Conservation (phyloP, 495 filamentous ascomycete genomes). For the Aspergillus saccharolyticus region DNA sequence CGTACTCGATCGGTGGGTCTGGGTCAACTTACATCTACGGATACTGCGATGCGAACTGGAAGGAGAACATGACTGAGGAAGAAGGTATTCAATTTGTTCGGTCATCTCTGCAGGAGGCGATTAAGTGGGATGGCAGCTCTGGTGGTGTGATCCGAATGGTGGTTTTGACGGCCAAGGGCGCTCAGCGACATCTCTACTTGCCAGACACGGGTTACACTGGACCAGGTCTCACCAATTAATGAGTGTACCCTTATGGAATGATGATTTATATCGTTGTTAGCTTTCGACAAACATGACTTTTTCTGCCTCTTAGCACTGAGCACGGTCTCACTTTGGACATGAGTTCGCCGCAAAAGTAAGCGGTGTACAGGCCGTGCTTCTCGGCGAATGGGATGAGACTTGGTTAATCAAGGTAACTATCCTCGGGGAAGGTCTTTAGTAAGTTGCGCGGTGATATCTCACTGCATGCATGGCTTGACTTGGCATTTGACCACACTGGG, state of each 20-base stretch:
- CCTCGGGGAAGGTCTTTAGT: too few species aligned
- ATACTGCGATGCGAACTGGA: constrained; percentile 96
- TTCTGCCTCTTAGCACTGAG: neutral
- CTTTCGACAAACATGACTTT: constrained; percentile 7
- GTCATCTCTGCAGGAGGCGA: constrained; percentile 80
- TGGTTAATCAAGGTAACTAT: too few species aligned
- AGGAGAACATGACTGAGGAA: constrained; percentile 86
- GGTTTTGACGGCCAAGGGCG: constrained; percentile 84
- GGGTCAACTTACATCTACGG: constrained; percentile 99
- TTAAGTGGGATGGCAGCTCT: constrained; percentile 99
- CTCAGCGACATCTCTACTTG: constrained; percentile 81
- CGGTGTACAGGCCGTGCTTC: neutral
- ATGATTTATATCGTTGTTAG: constrained; percentile 20
- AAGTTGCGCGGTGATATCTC: neutral
- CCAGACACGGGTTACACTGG: constrained; percentile 79
- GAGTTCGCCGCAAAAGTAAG: neutral
- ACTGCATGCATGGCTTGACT: neutral
- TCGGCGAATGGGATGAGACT: neutral
- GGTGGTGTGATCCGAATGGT: constrained; percentile 98
- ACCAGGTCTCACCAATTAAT: constrained; percentile 48
- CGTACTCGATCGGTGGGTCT: constrained; percentile 93
- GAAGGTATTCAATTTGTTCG: constrained; percentile 95
- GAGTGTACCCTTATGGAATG: constrained; percentile 25
- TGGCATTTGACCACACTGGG: neutral
- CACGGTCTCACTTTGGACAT: neutral